Conservation (phyloP, 2,329 filamentous ascomycete genomes). For the Cladosporium sp. region DNA sequence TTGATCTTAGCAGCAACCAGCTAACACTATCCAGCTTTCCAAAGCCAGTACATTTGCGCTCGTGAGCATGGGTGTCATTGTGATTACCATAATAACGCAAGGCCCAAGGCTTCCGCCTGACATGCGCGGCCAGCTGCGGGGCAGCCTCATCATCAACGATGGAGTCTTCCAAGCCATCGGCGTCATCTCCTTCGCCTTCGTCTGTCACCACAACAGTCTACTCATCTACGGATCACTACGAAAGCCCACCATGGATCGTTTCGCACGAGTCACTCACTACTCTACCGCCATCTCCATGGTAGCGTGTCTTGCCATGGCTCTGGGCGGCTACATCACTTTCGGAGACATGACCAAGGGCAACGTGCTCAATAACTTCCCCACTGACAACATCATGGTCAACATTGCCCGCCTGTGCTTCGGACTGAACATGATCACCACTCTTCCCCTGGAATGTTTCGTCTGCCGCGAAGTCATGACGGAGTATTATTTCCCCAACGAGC, state of each 20-base stretch:
- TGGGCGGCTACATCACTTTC: constrained; percentile 88
- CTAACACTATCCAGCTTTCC: constrained; percentile 62
- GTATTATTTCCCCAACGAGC: constrained; percentile 68
- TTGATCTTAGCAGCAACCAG: background rate
- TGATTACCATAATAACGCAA: constrained; percentile 82
- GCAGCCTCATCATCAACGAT: constrained; percentile 70
- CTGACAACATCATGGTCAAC: constrained; percentile 89
- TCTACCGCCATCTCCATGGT: constrained; percentile 84
- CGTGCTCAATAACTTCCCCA: constrained; percentile 94
- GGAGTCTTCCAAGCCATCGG: constrained; percentile 95
- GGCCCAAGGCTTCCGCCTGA: constrained; percentile 69
- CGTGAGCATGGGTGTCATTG: constrained; percentile 86
- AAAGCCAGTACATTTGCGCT: constrained; percentile 93
- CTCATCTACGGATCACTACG: constrained; percentile 94
- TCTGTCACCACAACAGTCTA: constrained; percentile 89
- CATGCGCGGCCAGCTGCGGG: constrained; percentile 65
- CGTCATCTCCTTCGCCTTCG: constrained; percentile 90
- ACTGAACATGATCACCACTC: constrained; percentile 95
- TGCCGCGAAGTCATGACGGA: constrained; percentile 95
- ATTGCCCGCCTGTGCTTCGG: constrained; percentile 93
- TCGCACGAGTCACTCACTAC: constrained; percentile 88
- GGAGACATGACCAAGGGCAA: constrained; percentile 90
- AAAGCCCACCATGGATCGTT: constrained; percentile 93
- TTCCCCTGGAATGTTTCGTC: constrained; percentile 95
- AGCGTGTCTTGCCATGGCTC: constrained; percentile 84